These are phyloP conservation scores for Cercospora sojina DNA, from an alignment of 2,329 filamentous ascomycete species.

Conservation along the genomic window DNA sequence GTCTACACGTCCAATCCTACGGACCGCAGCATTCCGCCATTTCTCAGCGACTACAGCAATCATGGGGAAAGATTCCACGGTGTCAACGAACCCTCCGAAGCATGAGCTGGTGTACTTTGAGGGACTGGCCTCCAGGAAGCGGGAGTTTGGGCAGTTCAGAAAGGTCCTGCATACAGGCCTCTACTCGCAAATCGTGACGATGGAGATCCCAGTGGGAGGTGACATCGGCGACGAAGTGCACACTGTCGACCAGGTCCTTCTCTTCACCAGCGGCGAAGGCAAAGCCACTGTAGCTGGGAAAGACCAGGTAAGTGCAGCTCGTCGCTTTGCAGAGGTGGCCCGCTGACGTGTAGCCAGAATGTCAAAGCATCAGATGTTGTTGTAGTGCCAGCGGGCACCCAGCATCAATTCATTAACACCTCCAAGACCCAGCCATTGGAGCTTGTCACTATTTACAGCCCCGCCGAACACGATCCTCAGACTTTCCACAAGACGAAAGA, in stretches of 20 bases:
- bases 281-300: constrained; percentile 60
- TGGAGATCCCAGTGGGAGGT: constrained; percentile 63
- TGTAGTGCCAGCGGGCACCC: constrained; percentile 63
- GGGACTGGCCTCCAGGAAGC: constrained; percentile 54
- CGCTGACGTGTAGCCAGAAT: constrained; percentile 35
- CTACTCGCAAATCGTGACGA: constrained; percentile 63
- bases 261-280: constrained; percentile 61
- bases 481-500: constrained; percentile 64
- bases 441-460: constrained; percentile 62
- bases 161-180: constrained; percentile 63
- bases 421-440: constrained; percentile 58
- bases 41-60: constrained; percentile 29
- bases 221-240: constrained; percentile 69
- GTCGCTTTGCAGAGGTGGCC: background rate
- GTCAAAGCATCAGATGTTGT: constrained; percentile 58
- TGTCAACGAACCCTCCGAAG: constrained; percentile 37
- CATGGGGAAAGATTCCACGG: constrained; percentile 38
- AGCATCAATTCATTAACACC: constrained; percentile 65
- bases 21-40: constrained; percentile 13
- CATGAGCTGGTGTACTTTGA: constrained; percentile 62
- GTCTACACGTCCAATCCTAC: background rate
- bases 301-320: constrained; percentile 46
- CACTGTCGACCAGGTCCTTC: constrained; percentile 63
- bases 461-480: constrained; percentile 60
- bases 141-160: constrained; percentile 59